Percentiles rank a stretch among this genome's conserved stretches.
These are phyloP conservation scores for Aspergillus ostianus DNA, from an alignment of 495 filamentous ascomycete genomes.

Conservation along the genomic window DNA sequence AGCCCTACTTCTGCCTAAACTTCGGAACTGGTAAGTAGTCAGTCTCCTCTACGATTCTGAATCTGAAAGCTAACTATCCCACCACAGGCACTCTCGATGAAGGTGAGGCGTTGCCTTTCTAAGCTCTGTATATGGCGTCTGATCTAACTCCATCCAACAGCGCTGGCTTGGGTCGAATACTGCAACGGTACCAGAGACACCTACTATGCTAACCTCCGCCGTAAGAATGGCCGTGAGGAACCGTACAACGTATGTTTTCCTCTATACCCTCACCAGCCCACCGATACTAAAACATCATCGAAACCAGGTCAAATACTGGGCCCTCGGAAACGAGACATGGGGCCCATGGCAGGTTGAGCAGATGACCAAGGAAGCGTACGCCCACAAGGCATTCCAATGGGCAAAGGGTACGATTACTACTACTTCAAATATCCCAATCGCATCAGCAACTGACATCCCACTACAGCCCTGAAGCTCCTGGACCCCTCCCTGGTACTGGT, in stretches of 20 bases:
- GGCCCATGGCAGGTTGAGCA: conserved; percentile 81
- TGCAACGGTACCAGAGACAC: conserved; percentile 72
- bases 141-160: conserved; percentile 24
- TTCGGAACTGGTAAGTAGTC: conserved; percentile 57
- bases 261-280: neutral
- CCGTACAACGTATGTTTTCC: conserved; percentile 61
- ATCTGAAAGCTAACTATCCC: conserved; percentile 3
- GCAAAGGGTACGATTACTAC: conserved; percentile 52
- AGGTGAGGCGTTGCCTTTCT: conserved; percentile 35
- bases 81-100: conserved; percentile 64
- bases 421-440: neutral
- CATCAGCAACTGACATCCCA: conserved; percentile 1
- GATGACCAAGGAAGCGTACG: conserved; percentile 71
- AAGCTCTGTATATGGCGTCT: neutral
- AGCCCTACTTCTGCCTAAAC: conserved; percentile 76
- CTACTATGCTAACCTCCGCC: conserved; percentile 73
- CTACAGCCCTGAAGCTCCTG: conserved; percentile 64
- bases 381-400: conserved; percentile 76
- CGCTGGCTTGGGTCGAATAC: conserved; percentile 77
- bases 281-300: conserved; percentile 9
- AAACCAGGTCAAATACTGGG: conserved; percentile 59
- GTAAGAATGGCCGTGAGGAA: conserved; percentile 67
- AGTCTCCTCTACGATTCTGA: neutral
- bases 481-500: conserved; percentile 65
- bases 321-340: conserved; percentile 71